phyloP scores from a whole-genome alignment of 225 moss, liverwort and hornwort species.

The Takakia lepidozioides region DNA sequence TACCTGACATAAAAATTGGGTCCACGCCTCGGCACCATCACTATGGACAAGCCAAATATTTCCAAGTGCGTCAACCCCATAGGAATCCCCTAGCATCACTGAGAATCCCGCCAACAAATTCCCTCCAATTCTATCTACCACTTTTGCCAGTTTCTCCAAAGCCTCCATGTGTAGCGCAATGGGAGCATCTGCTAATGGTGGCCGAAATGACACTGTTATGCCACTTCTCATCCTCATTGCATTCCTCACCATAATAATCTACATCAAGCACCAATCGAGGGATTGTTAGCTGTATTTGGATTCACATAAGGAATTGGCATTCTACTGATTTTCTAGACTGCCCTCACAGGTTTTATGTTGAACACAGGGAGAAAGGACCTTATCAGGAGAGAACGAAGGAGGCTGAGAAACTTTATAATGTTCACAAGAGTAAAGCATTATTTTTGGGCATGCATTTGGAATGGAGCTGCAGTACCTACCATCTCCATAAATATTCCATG shows the following conservation, averaged over 20 bases:
- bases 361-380: too few species aligned
- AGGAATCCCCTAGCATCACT: conserved; percentile 56
- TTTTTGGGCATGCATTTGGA: too few species aligned
- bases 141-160: conserved; percentile 67
- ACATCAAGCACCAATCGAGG: conserved; percentile 6
- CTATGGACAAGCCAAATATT: conserved; percentile 57
- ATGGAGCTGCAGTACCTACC: too few species aligned
- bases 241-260: conserved; percentile 54
- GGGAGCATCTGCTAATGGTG: conserved; percentile 48
- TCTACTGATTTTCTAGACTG: too few species aligned
- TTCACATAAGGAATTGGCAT: too few species aligned
- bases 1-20: conserved; percentile 49
- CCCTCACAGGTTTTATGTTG: too few species aligned
- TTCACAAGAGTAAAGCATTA: too few species aligned
- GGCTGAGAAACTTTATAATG: too few species aligned
- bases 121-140: conserved; percentile 44
- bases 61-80: conserved; percentile 66
- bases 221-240: conserved; percentile 73
- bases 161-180: conserved; percentile 45
- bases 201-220: conserved; percentile 48
- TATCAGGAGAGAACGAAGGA: too few species aligned
- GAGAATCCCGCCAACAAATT: conserved; percentile 49
- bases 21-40: conserved; percentile 52
- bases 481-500: too few species aligned
- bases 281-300: too few species aligned